Conservation (phyloP, 306 rosid genomes). For the Calophaca sinica region DNA sequence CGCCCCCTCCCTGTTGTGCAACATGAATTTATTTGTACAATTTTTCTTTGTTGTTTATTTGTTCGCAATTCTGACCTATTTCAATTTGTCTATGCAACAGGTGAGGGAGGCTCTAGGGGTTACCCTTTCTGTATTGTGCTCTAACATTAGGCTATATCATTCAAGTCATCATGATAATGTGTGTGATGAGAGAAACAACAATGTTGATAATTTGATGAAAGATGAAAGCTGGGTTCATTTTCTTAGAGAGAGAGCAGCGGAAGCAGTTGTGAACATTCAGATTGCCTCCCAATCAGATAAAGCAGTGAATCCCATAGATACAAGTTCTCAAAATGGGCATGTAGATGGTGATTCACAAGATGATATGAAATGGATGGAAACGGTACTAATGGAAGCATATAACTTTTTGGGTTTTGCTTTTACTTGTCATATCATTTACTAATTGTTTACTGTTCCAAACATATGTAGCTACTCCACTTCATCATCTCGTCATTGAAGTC, state of each 20-base stretch:
- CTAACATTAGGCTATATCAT: conserved; percentile 83
- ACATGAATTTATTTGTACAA: conserved; percentile 2
- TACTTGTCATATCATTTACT: conserved; percentile 42
- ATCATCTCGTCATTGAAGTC: conserved; percentile 92
- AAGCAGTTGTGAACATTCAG: conserved; percentile 81
- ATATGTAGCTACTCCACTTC: conserved; percentile 83
- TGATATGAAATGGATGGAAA: conserved; percentile 98
- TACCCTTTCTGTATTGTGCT: conserved; percentile 84
- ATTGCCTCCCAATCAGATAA: conserved; percentile 70
- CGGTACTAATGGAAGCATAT: conserved; percentile 62
- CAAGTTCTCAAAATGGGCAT: conserved; percentile 71
- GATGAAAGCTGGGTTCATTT: conserved; percentile 77
- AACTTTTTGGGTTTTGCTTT: conserved; percentile 35
- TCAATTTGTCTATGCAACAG: conserved; percentile 56
- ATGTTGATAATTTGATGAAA: conserved; percentile 56
- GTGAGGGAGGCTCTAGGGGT: conserved; percentile 96
- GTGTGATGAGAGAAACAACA: conserved; percentile 47
- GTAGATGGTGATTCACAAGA: conserved; percentile 76
- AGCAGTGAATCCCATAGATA: conserved; percentile 54
- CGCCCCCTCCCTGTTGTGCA: conserved; percentile 19
- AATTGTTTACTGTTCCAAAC: conserved; percentile 43
- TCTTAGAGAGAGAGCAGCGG: conserved; percentile 68
- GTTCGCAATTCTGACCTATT: conserved; percentile 45
- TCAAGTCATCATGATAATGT: conserved; percentile 58
- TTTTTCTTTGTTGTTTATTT: conserved; percentile 5